Conservation (phyloP, 1,139 yeast species). For the Zygosaccharomyces pseudobailii region DNA sequence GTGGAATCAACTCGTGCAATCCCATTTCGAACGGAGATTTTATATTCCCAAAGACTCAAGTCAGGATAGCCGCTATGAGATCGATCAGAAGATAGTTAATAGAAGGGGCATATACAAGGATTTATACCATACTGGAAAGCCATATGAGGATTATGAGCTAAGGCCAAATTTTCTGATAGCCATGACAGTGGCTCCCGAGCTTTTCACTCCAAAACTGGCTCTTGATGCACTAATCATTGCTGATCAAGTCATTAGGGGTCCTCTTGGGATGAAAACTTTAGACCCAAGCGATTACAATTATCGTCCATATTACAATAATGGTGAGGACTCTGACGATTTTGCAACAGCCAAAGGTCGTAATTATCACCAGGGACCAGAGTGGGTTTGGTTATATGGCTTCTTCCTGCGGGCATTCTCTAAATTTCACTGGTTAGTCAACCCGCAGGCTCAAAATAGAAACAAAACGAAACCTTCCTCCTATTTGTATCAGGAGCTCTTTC, state of each 20-base stretch:
- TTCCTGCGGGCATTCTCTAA: constrained; percentile 70
- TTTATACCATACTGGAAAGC: constrained; percentile 70
- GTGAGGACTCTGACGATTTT: constrained; percentile 78
- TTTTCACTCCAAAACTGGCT: constrained; percentile 63
- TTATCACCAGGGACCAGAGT: constrained; percentile 98
- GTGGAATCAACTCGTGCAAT: constrained; percentile 69
- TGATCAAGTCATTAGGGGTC: constrained; percentile 73
- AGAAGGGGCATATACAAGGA: constrained; percentile 95
- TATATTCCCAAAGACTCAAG: constrained; percentile 63
- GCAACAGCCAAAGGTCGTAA: constrained; percentile 93
- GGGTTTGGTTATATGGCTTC: constrained; percentile 92
- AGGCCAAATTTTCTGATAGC: constrained; percentile 93
- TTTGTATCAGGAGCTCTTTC: constrained; percentile 44
- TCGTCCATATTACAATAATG: constrained; percentile 79
- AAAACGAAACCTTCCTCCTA: constrained; percentile 39
- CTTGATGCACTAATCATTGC: constrained; percentile 61
- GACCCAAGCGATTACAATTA: constrained; percentile 92
- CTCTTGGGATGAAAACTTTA: constrained; percentile 84
- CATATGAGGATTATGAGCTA: constrained; percentile 89
- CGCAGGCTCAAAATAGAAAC: constrained; percentile 24
- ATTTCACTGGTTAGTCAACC: constrained; percentile 44
- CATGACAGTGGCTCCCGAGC: constrained; percentile 88
- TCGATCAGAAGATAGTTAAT: constrained; percentile 65
- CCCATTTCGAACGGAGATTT: constrained; percentile 72
- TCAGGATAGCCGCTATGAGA: constrained; percentile 52